These are phyloP conservation scores for Blepharisma stoltei DNA, from an alignment of 73 alveolate genomes.

Conservation along the genomic window DNA sequence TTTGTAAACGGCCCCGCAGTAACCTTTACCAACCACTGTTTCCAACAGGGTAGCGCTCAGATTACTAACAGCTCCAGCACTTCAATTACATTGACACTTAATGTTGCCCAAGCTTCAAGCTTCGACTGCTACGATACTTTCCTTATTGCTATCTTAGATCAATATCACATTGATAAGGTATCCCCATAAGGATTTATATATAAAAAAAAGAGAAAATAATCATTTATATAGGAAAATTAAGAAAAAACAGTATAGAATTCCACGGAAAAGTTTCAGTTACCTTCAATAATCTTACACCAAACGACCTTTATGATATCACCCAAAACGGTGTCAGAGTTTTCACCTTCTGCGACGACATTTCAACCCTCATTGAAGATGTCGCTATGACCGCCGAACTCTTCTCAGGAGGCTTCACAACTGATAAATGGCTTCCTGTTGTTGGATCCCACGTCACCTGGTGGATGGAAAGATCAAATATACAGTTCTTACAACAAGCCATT, in stretches of 20 bases:
- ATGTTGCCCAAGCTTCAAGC: background rate
- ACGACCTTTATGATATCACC: constrained; percentile 54
- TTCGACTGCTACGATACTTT: constrained; percentile 7
- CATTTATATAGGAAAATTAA: no score
- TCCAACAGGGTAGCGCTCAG: background rate
- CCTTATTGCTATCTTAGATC: background rate
- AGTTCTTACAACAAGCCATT: constrained; percentile 63
- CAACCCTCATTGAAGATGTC: constrained; percentile 56
- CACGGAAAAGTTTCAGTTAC: constrained; percentile 55
- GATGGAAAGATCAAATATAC: constrained; percentile 69
- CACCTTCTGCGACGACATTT: constrained; percentile 69
- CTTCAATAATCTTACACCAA: constrained; percentile 51
- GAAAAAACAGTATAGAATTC: no score
- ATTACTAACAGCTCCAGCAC: background rate
- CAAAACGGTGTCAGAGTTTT: constrained; percentile 59
- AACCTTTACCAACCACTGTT: constrained; percentile 3
- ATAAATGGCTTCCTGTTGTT: constrained; percentile 62
- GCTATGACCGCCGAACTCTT: constrained; percentile 66
- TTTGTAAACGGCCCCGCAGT: background rate
- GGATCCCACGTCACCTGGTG: constrained; percentile 69
- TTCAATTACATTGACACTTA: background rate
- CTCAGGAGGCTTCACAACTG: constrained; percentile 79
- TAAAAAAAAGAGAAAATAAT: no score
- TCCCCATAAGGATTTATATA: no score
- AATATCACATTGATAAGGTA: background rate